phyloP scores from a whole-genome alignment of 1,139 yeast genomes.

The Petasospora fabianii region DNA sequence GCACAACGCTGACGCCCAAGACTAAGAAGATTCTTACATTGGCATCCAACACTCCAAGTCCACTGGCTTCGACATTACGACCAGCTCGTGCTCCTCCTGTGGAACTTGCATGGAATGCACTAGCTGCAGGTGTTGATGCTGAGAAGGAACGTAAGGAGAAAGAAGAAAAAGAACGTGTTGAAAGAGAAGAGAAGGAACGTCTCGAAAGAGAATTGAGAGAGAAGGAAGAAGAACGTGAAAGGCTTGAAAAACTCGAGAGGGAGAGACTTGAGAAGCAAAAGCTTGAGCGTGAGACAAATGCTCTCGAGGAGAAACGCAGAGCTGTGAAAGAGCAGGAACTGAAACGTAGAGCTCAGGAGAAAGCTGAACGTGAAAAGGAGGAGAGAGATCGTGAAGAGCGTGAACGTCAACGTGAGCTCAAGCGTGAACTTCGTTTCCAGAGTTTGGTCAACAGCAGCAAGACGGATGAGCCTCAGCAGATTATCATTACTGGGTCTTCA shows the following conservation, averaged over 20 bases:
- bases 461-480: constrained; percentile 10
- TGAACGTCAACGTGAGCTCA: constrained; percentile 9
- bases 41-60: constrained; percentile 1
- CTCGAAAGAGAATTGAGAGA: constrained; percentile 1
- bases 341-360: constrained; percentile 6
- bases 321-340: constrained; percentile 3
- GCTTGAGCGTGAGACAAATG: not conserved
- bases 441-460: constrained; percentile 5
- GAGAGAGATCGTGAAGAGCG: constrained; percentile 12
- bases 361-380: constrained; percentile 8
- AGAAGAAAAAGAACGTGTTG: constrained; percentile 2
- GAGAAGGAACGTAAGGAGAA: constrained; percentile 7
- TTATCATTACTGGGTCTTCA: constrained; percentile 12
- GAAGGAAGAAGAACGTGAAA: constrained; percentile 2
- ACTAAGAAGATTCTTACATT: constrained; percentile 9
- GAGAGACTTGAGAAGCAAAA: not conserved
- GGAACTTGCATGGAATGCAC: constrained; percentile 68
- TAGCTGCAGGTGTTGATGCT: constrained; percentile 48
- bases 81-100: constrained; percentile 46
- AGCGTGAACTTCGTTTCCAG: constrained; percentile 11
- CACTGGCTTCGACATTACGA: constrained; percentile 4
- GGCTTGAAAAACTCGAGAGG: not conserved
- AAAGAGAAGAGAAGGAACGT: constrained; percentile 3
- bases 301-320: not conserved
- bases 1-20: constrained; percentile 13